Base-by-base conservation (phyloP, 2,329 filamentous ascomycete genomes). In the Rutstroemia sp. region DNA sequence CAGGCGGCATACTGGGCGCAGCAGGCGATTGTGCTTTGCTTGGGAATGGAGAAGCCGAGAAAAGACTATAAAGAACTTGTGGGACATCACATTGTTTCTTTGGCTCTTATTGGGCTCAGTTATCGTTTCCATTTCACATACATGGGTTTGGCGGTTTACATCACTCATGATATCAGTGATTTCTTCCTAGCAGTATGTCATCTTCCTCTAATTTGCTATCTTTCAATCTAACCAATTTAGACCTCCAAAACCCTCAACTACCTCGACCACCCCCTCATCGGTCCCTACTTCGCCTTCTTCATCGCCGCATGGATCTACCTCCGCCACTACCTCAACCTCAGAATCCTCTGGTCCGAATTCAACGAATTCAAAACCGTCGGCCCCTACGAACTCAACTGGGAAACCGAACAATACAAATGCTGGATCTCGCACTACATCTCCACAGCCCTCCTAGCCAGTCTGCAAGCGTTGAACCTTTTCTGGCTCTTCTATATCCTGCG, bases 91-190 rank as follows among this genome's bases (percentile, higher is more conserved):
- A 86, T 96, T 64, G 89, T 96, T 69, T 94, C 90, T 14, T 75
- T 96, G 58, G 77, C 85, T 19, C 79, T 96, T 66, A 96, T 96
- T 64, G 87, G 75, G 56, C 76, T 92, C 68, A 94, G 88, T 75
- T 96, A 96, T 75, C 85, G 91, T 59, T 96, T 96, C 77, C 92
- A 96, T 74, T 96, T 96, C 72, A 95, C 91, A 30, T 92, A 95
- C 73, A 94, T 96, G 71, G 92, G 92, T 19, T 75, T 96, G 57
- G 89, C 90, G 21, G 90, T 96, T 38, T 96, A 95, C 73, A 90
- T 92, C 60, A 96, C 92, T 10, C 90, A 95, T 72, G 92, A 96
- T 70, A 88, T 96, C 60, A 91, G 86, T 60, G 92, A 96, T 72
- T 96, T 96, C 74, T 96, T 96, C 81, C 80, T 96, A 48, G 92